Evolutionary conservation across 73 alveolate species (phyloP).

Genomic region (Paramecium sexaurelia): DNA sequence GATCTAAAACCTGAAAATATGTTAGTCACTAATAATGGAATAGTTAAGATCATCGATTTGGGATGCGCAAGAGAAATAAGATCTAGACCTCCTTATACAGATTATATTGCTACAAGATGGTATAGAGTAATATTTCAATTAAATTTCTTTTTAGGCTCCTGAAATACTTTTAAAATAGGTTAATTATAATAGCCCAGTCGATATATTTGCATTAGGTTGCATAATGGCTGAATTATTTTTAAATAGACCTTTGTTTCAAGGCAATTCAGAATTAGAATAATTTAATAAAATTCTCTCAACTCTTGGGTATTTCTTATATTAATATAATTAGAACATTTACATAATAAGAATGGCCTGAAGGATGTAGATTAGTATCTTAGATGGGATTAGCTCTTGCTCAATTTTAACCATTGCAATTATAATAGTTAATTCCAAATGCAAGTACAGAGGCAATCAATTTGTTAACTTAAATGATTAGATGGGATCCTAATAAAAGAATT

Average conservation of each 20-base stretch:
- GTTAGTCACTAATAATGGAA: constrained; percentile 77
- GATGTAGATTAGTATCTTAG: constrained; percentile 88
- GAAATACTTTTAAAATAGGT: constrained; percentile 92
- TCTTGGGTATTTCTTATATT: constrained; percentile 69
- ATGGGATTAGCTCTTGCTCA: constrained; percentile 88
- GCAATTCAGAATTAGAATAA: constrained; percentile 97
- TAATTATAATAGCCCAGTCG: constrained; percentile 93
- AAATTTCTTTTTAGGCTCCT: constrained; percentile 89
- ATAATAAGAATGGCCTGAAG: constrained; percentile 94
- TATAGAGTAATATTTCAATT: constrained; percentile 69
- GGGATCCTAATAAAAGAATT: constrained; percentile 97
- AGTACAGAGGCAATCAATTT: constrained; percentile 93
- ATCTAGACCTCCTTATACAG: constrained; percentile 96
- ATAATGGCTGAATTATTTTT: constrained; percentile 96
- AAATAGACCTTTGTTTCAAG: constrained; percentile 96
- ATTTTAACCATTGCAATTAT: constrained; percentile 75
- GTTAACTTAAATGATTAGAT: constrained; percentile 86
- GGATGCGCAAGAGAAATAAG: constrained; percentile 97
- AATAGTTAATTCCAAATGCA: constrained; percentile 84
- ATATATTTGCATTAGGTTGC: constrained; percentile 97
- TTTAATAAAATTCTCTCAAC: constrained; percentile 85
- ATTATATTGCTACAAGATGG: constrained; percentile 92
- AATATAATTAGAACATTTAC: constrained; percentile 90
- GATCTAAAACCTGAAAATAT: constrained; percentile 98
- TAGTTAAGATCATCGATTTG: constrained; percentile 95